phyloP scores from a whole-genome alignment of 495 filamentous ascomycete species.

The Paragyromitra xinjiangensis region DNA sequence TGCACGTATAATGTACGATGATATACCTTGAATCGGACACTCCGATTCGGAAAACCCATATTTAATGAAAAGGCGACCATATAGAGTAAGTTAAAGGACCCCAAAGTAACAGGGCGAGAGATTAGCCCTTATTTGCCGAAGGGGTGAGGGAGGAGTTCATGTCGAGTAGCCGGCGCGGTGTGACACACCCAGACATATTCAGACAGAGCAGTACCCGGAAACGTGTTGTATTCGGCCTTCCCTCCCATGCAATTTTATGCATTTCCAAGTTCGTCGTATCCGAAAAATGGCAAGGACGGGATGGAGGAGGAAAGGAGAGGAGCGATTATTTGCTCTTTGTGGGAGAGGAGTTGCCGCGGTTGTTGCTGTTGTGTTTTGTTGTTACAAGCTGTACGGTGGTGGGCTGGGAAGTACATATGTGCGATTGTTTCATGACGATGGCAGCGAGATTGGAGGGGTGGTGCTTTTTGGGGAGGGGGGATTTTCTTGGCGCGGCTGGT shows the following conservation, averaged over 20 bases:
- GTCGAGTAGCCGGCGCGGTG: slow-evolving; percentile 31
- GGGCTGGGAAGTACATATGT: slow-evolving; percentile 39
- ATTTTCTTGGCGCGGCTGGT: slow-evolving; percentile 33
- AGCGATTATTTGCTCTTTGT: slow-evolving; percentile 27
- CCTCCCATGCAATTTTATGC: slow-evolving; percentile 4
- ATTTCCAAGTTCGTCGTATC: slow-evolving; percentile 24
- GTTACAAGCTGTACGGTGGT: slow-evolving; percentile 19
- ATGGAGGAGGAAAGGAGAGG: background rate
- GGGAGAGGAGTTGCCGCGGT: background rate
- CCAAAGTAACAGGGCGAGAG: slow-evolving; percentile 8
- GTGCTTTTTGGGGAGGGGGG: slow-evolving; percentile 20
- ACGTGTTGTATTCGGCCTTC: slow-evolving; percentile 15
- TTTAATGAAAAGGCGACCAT: slow-evolving; percentile 17
- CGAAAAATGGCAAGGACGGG: slow-evolving; percentile 25
- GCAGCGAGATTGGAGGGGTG: slow-evolving; percentile 46
- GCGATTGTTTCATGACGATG: slow-evolving; percentile 49
- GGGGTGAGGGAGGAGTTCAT: slow-evolving; percentile 33
- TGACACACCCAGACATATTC: slow-evolving; percentile 32
- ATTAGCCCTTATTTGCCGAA: slow-evolving; percentile 42
- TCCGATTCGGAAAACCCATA: slow-evolving; percentile 18
- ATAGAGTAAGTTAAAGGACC: slow-evolving; percentile 27
- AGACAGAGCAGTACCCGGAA: slow-evolving; percentile 28
- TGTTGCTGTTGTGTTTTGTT: slow-evolving; percentile 17
- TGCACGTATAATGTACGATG: slow-evolving; percentile 15
- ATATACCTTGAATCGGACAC: slow-evolving; percentile 23